Conservation (phyloP, 768 basidiomycete species). For the Podaxis sp. region DNA sequence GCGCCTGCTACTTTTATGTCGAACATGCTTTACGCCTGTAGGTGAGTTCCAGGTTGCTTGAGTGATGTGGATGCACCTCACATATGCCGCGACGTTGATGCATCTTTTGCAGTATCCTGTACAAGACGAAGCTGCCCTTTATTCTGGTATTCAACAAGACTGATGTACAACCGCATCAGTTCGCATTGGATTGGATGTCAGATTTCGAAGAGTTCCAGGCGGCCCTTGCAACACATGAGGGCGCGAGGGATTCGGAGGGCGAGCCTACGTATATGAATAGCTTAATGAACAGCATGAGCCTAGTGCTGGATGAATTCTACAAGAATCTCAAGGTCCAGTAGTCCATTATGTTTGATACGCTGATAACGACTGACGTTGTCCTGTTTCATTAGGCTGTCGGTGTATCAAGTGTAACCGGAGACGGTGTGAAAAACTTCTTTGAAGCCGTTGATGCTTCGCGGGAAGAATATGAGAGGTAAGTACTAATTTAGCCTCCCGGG, state of each 20-base stretch:
- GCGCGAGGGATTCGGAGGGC: constrained; percentile 72
- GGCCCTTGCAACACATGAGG: constrained; percentile 72
- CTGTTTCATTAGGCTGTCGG: constrained; percentile 72
- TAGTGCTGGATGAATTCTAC: constrained; percentile 98
- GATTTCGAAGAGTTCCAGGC: constrained; percentile 96
- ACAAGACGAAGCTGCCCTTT: constrained; percentile 97
- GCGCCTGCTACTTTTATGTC: constrained; percentile 99
- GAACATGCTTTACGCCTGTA: constrained; percentile 99
- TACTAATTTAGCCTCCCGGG: constrained; percentile 8
- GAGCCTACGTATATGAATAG: constrained; percentile 98
- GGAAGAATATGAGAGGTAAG: constrained; percentile 85
- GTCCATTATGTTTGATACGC: neutral
- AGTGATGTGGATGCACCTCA: neutral
- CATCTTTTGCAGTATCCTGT: constrained; percentile 67
- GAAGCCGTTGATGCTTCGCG: constrained; percentile 86
- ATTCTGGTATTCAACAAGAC: constrained; percentile 99
- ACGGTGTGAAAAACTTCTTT: constrained; percentile 89
- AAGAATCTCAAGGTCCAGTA: constrained; percentile 81
- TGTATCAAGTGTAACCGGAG: constrained; percentile 95
- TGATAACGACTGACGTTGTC: neutral
- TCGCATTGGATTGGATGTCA: constrained; percentile 97
- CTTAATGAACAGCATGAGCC: constrained; percentile 98
- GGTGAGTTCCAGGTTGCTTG: constrained; percentile 41
- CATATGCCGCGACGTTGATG: constrained; percentile 8
- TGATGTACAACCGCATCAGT: constrained; percentile 85